Conservation (phyloP, 2,329 filamentous ascomycete genomes). For the Neofusicoccum umdonicola region DNA sequence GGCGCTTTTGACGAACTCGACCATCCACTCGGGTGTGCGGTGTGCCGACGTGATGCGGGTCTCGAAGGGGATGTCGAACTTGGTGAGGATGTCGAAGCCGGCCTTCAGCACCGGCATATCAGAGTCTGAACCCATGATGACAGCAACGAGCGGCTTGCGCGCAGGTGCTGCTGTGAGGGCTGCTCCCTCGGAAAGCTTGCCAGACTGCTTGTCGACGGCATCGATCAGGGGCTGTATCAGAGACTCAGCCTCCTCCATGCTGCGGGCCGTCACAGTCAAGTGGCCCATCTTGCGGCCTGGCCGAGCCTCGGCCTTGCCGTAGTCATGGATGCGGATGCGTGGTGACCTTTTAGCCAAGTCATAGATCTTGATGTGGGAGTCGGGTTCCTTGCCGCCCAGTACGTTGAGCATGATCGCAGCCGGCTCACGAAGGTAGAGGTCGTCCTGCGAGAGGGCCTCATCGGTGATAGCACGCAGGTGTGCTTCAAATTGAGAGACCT, state of each 20-base stretch:
- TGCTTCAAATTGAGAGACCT: slow-evolving; percentile 86
- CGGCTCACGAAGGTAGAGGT: slow-evolving; percentile 58
- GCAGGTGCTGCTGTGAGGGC: slow-evolving; percentile 22
- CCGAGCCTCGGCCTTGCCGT: slow-evolving; percentile 82
- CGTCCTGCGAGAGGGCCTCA: slow-evolving; percentile 52
- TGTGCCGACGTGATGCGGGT: slow-evolving; percentile 74
- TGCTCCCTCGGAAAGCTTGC: slow-evolving; percentile 32
- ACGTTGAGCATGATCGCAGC: slow-evolving; percentile 77
- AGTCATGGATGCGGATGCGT: slow-evolving; percentile 73
- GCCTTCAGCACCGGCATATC: slow-evolving; percentile 67
- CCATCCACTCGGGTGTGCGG: slow-evolving; percentile 50
- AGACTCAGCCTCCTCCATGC: slow-evolving; percentile 65
- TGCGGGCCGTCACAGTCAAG: slow-evolving; percentile 73
- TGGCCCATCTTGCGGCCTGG: slow-evolving; percentile 94
- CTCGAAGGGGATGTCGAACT: slow-evolving; percentile 71
- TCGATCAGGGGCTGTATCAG: slow-evolving; percentile 69
- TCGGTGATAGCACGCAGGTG: slow-evolving; percentile 82
- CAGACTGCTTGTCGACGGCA: slow-evolving; percentile 57
- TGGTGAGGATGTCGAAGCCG: slow-evolving; percentile 63
- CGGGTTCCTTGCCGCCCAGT: slow-evolving; percentile 64
- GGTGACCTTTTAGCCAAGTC: slow-evolving; percentile 57
- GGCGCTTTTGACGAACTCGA: slow-evolving; percentile 43
- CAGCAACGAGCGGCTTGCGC: slow-evolving; percentile 60
- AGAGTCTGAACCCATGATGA: slow-evolving; percentile 83
- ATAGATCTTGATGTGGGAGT: slow-evolving; percentile 62